These are phyloP conservation scores for Erodium trifolium DNA, from an alignment of 441 rosid genomes.

Conservation along the genomic window DNA sequence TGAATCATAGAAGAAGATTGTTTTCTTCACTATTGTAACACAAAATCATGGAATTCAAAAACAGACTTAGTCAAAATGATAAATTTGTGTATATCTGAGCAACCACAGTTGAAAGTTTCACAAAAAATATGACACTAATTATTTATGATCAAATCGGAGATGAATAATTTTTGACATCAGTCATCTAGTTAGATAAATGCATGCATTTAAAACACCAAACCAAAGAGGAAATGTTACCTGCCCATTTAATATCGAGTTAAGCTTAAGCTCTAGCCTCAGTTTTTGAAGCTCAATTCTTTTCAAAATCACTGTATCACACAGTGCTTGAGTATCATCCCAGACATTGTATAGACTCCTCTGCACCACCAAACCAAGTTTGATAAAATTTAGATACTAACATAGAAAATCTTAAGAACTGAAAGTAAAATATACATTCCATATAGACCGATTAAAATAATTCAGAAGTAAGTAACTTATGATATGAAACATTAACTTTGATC, in stretches of 20 bases:
- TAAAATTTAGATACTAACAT: constrained; percentile 10
- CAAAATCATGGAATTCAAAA: no score
- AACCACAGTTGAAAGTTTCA: no score
- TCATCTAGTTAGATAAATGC: not conserved
- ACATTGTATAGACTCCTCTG: constrained; percentile 70
- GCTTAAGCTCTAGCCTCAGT: constrained; percentile 64
- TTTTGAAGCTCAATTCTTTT: constrained; percentile 64
- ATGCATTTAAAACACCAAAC: constrained; percentile 1
- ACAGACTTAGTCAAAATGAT: no score
- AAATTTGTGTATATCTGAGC: no score
- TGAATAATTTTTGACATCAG: not conserved
- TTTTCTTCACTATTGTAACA: no score
- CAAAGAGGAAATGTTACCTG: constrained; percentile 46
- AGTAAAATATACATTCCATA: no score
- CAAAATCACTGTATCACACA: constrained; percentile 59
- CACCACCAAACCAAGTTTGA: constrained; percentile 21
- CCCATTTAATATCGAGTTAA: constrained; percentile 49
- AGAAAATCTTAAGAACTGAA: not conserved
- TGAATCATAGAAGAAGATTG: no score
- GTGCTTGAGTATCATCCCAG: constrained; percentile 51
- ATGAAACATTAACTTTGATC: no score
- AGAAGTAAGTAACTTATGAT: no score
- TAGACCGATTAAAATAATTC: no score
- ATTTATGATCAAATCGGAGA: not conserved
- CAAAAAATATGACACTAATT: not conserved